Evolutionary conservation across 2,329 filamentous ascomycete species (phyloP), one percentile per base, ranked within the genome.

Genomic region (Penicillium sp.): DNA sequence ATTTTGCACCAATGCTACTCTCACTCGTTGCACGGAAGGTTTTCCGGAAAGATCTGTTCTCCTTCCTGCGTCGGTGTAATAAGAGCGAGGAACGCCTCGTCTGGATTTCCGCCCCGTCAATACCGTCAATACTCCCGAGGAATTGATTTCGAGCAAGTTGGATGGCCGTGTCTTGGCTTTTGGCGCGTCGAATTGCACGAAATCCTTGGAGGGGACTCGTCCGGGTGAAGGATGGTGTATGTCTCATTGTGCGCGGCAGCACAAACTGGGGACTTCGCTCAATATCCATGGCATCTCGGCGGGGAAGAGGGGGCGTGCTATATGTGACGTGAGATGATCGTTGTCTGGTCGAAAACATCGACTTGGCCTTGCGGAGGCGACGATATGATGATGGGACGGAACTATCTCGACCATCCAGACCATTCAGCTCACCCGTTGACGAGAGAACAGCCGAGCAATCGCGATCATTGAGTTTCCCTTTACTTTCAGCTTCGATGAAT

Each of bases 311-410:
- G 6, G 58, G 45, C 3, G 49, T 29, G 26, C 53, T 60, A 42
- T 63, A 54, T 20, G 54, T 13, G 4, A 52, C 43, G 18, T 60
- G 62, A 4, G 67, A 62, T 13, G 66, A 54, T 26, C 68, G 64
- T 27, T 67, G 69, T 44, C 70, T 65, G 2, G 75, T 70, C 6
- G 70, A 70, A 48, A 78, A 76, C 75, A 78, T 75, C n/a, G 77
- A 80, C 51, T 71, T 75, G 7, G 77, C 68, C 55, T 75, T 78
- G 26, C 74, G 73, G 24, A 79, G 66, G 44, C 69, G 73, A 20
- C 75, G 71, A 54, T 77, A 78, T 1, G 77, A 79, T 4, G 77
- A 79, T 21, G 76, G 76, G 37, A 69, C 55, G 15, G 73, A 74
- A 26, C 70, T 64, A 37, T 73, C 67, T 7, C 66, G 63, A 18